phyloP scores from a whole-genome alignment of 768 basidiomycete genomes.

The Serpula lacrymans region DNA sequence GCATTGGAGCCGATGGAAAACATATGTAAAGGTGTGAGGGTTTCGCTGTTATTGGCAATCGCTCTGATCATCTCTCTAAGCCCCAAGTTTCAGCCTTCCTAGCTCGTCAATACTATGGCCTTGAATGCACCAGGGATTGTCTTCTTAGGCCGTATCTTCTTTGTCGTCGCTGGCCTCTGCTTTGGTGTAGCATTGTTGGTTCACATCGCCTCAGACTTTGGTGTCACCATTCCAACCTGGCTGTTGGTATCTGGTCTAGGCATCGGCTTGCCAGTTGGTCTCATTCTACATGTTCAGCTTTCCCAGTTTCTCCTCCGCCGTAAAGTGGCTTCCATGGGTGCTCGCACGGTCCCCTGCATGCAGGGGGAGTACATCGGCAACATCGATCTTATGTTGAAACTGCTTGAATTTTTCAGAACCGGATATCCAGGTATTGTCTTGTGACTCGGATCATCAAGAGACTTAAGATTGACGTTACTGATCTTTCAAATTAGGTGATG shows the following conservation, averaged over 20 bases:
- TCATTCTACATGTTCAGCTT: constrained; percentile 27
- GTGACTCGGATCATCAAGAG: not conserved
- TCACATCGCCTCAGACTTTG: constrained; percentile 11
- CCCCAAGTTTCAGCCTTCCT: too few relatives aligned
- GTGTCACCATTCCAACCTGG: constrained; percentile 35
- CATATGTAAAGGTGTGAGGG: too few relatives aligned
- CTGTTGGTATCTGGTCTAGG: constrained; percentile 27
- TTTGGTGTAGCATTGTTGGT: constrained; percentile 2
- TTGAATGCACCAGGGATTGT: constrained; percentile 15
- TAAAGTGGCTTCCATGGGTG: constrained; percentile 42
- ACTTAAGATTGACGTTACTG: not conserved
- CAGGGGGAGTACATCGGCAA: constrained; percentile 43
- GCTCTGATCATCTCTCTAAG: too few relatives aligned
- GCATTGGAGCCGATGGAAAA: too few relatives aligned
- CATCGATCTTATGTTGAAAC: constrained; percentile 36
- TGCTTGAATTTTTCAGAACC: constrained; percentile 32
- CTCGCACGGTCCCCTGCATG: constrained; percentile 38
- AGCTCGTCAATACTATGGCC: too few relatives aligned
- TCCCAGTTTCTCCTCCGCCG: constrained; percentile 26
- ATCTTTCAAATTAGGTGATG: constrained; percentile 37
- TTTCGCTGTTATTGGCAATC: too few relatives aligned
- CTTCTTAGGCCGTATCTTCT: constrained; percentile 6
- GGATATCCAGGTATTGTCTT: constrained; percentile 50
- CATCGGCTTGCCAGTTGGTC: constrained; percentile 31
- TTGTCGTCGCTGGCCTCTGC: not conserved